These are phyloP conservation scores for Escovopsis weberi DNA, from an alignment of 2,329 filamentous ascomycete genomes.

Conservation along the genomic window DNA sequence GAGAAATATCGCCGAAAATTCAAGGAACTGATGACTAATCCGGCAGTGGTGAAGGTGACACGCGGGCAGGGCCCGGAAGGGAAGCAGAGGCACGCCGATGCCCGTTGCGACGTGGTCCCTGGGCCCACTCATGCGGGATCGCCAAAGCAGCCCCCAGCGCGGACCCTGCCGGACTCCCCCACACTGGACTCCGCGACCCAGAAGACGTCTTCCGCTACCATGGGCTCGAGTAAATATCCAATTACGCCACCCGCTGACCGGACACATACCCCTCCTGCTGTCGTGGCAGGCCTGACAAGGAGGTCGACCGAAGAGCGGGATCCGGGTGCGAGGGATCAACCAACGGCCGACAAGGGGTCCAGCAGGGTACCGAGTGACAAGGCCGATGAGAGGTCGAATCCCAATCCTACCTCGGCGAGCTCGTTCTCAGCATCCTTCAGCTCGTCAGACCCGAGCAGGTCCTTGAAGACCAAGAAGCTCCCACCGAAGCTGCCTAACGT, in stretches of 20 bases:
- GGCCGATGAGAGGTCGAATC: slow-evolving; percentile 26
- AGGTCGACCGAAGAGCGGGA: slow-evolving; percentile 45
- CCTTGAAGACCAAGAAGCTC: slow-evolving; percentile 31
- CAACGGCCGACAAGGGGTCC: slow-evolving; percentile 34
- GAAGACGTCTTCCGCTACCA: slow-evolving; percentile 42
- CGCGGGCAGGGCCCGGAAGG: slow-evolving; percentile 8
- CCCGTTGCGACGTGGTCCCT: slow-evolving; percentile 5
- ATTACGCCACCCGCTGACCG: slow-evolving; percentile 48
- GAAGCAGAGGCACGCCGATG: slow-evolving; percentile 4
- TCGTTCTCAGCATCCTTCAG: slow-evolving; percentile 42
- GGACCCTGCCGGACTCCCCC: slow-evolving; percentile 28
- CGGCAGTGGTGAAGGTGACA: slow-evolving; percentile 18
- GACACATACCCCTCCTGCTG: slow-evolving; percentile 24
- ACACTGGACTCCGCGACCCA: slow-evolving; percentile 34
- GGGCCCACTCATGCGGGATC: slow-evolving; percentile 13
- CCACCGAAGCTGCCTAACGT: slow-evolving; percentile 34
- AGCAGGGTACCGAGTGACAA: slow-evolving; percentile 31
- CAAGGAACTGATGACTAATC: slow-evolving; percentile 51
- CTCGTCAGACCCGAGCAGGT: slow-evolving; percentile 28
- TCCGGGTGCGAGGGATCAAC: slow-evolving; percentile 39
- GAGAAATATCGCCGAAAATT: slow-evolving; percentile 84
- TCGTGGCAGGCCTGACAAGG: slow-evolving; percentile 36
- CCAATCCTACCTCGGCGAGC: slow-evolving; percentile 31
- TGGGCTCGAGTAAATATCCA: slow-evolving; percentile 46
- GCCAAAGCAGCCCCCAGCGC: slow-evolving; percentile 1